Percentiles rank a stretch among this genome's conserved stretches.
These are phyloP conservation scores for Phytophthora sp. DNA, from an alignment of 352 stramenopile genomes.

Conservation along the genomic window DNA sequence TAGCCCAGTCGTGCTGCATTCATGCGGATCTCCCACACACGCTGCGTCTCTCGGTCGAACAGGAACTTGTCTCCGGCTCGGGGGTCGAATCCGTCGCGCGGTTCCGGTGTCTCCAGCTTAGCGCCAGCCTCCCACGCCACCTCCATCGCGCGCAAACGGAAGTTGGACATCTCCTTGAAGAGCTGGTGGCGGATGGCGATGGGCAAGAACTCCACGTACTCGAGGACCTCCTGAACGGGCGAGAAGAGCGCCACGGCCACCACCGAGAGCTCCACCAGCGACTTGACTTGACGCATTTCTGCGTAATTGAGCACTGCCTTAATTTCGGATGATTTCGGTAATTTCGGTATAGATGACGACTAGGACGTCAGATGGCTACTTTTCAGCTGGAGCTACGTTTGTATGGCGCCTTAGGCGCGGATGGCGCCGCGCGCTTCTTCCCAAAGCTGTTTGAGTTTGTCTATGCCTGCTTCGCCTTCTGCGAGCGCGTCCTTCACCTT, in stretches of 20 bases:
- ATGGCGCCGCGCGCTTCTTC: conserved; percentile 26
- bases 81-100: conserved; percentile 23
- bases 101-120: conserved; percentile 15
- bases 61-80: conserved; percentile 33
- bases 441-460: conserved; percentile 42
- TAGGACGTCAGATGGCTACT: conserved; percentile 30
- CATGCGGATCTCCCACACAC: conserved; percentile 35
- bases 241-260: conserved; percentile 31
- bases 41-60: conserved; percentile 48
- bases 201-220: conserved; percentile 53
- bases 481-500: conserved; percentile 31
- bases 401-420: conserved; percentile 2
- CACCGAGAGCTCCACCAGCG: conserved; percentile 42
- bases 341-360: conserved; percentile 11
- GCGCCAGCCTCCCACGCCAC: conserved; percentile 38
- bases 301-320: conserved; percentile 2
- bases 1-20: conserved; percentile 14
- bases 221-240: conserved; percentile 43
- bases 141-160: conserved; percentile 56
- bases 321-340: conserved; percentile 17
- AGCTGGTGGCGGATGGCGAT: conserved; percentile 44
- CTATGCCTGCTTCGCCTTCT: conserved; percentile 38
- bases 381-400: no score
- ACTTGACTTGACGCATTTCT: conserved; percentile 15
- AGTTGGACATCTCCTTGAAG: conserved; percentile 45